phyloP scores from a whole-genome alignment of 106 monocot genomes.

The Dactylorhiza incarnata region DNA sequence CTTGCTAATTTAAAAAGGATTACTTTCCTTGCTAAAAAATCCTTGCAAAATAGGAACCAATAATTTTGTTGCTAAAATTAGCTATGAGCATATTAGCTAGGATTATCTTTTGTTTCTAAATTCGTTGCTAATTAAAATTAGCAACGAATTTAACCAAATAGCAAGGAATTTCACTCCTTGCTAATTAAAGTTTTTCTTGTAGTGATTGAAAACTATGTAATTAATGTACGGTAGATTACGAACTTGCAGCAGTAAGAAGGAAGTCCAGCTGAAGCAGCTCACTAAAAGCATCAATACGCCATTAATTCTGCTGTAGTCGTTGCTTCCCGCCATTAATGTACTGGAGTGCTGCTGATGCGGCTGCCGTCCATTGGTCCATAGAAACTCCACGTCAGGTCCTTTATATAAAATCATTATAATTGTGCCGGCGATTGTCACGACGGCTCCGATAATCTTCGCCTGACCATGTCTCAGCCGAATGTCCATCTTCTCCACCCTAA shows the following conservation, averaged over 20 bases:
- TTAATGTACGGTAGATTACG: not conserved
- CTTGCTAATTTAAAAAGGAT: no score
- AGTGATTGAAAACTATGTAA: not conserved
- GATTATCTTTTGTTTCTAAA: no score
- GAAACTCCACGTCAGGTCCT: conserved; percentile 28
- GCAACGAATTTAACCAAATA: no score
- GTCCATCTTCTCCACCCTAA: conserved; percentile 53
- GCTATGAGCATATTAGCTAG: no score
- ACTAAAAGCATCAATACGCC: conserved; percentile 39
- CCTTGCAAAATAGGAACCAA: no score
- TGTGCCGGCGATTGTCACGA: conserved; percentile 39
- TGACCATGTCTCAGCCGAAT: conserved; percentile 36
- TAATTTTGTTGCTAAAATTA: no score
- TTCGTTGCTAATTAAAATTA: no score
- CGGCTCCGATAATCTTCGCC: conserved; percentile 43
- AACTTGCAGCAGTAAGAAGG: conserved; percentile 64
- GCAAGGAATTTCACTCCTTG: no score
- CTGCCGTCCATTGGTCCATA: conserved; percentile 22
- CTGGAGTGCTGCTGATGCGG: not conserved
- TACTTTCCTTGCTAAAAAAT: no score
- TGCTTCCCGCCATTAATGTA: not conserved
- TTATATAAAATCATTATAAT: conserved; percentile 62
- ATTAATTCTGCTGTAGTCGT: conserved; percentile 25
- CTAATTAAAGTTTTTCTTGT: no score
- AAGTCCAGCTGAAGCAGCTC: conserved; percentile 49